Base-by-base conservation (phyloP, 805 yeast genomes). In the Scheffersomyces stipitis region DNA sequence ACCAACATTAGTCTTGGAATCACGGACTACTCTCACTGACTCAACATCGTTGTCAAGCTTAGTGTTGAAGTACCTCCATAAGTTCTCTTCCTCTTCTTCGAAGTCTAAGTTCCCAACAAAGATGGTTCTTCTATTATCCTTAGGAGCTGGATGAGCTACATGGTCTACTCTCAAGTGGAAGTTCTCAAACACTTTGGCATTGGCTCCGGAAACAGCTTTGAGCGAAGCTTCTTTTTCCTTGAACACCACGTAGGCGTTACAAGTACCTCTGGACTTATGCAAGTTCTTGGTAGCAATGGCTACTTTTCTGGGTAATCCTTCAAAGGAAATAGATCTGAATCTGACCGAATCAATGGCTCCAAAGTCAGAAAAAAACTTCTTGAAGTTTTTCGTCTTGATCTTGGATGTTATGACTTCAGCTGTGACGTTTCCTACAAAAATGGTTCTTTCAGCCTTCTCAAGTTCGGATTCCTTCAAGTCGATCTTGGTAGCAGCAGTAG, bases 91-190 rank as follows among this genome's bases (percentile, higher is more conserved):
- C 41, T 76, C 76, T 58, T 87, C 96, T 59, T 88, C 96, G 56
- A 93, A 93, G 56, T 88, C 95, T 44, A 93, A 69, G 60, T 93
- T 91, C 18, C 99, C 99, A 15, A 93, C 88, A 56, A 93, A 93
- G 16, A 93, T 78, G 15, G 91, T 81, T 40, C 89, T 75, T 55
- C 81, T 84, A 60, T 83, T 81, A 50, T 88, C 96, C 52, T 86
- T 89, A 44, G 82, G 79, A 12, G 88, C 71, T 15, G 99, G 98
- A 58, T 89, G 96, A 0, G 95, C 77, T n/a, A 90, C 85, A 40
- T 89, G 89, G 59, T 93, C 99, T 9, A 91, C 91, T 55, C 97
- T 76, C 31, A 93, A 52, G 60, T 93, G 99, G 58, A 81, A 81
- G 33, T 76, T 76, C 38, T 74, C 71, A 56, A 87, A 85, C 9